phyloP scores from a whole-genome alignment of 345 rosid species.

The Gossypium arboreum region DNA sequence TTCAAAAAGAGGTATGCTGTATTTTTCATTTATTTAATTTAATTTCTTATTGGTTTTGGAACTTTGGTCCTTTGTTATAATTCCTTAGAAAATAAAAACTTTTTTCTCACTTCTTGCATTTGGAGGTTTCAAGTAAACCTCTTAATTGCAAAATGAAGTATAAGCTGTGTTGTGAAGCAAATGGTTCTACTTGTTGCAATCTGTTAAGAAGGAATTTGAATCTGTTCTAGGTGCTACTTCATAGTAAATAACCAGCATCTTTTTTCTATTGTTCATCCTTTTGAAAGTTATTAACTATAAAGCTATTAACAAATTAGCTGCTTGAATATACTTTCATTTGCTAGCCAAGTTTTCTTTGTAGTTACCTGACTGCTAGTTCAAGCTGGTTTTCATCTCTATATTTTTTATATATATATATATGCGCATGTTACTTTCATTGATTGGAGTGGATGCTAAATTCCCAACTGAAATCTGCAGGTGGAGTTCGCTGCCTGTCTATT shows the following conservation, averaged over 20 bases:
- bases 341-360: background rate
- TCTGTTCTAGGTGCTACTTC: background rate
- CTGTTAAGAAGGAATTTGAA: background rate
- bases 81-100: background rate
- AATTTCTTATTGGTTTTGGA: background rate
- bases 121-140: background rate
- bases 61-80: background rate
- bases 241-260: background rate
- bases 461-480: conserved; percentile 48
- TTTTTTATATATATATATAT: background rate
- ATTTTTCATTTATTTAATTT: background rate
- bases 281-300: background rate
- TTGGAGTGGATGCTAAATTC: conserved; percentile 2
- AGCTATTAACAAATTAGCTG: background rate
- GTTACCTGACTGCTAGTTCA: too few species aligned
- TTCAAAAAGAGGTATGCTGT: conserved; percentile 70
- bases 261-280: background rate
- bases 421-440: background rate
- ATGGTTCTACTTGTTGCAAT: background rate
- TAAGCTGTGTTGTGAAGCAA: background rate
- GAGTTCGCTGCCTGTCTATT: conserved; percentile 81
- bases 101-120: background rate
- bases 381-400: background rate
- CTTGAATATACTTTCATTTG: background rate
- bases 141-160: background rate